Conservation (phyloP, 2,329 filamentous ascomycete species). For the Aspergillus sp. region DNA sequence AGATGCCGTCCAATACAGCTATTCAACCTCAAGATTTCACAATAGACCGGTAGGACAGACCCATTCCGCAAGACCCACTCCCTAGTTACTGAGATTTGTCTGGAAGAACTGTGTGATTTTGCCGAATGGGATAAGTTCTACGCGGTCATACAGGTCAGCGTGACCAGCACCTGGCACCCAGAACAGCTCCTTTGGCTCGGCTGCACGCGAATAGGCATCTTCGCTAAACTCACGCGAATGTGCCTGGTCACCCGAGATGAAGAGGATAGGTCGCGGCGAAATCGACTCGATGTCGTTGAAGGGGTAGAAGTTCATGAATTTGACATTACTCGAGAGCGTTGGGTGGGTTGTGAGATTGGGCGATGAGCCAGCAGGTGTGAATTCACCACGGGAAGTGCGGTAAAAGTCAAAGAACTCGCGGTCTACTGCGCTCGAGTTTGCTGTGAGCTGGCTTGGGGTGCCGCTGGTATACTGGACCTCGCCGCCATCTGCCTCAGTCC, state of each 20-base stretch:
- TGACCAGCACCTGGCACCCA: conserved; percentile 30
- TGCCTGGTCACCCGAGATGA: conserved; percentile 17
- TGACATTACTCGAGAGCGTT: conserved; percentile 21
- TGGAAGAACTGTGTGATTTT: conserved; percentile 22
- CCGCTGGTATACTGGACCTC: conserved; percentile 10
- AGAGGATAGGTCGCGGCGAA: conserved; percentile 18
- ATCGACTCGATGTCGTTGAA: conserved; percentile 19
- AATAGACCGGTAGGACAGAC: no score
- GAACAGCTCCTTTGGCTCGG: conserved; percentile 32
- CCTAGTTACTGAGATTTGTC: conserved; percentile 3
- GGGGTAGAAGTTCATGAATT: conserved; percentile 25
- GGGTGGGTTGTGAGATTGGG: conserved; percentile 24
- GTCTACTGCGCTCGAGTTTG: conserved; percentile 11
- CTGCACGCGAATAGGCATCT: conserved; percentile 18
- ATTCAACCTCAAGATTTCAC: no score
- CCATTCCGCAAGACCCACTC: no score
- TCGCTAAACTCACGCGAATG: conserved; percentile 20
- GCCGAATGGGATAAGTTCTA: conserved; percentile 30
- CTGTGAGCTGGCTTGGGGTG: conserved; percentile 16
- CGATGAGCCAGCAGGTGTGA: conserved; percentile 14
- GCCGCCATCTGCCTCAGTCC: conserved; percentile 12
- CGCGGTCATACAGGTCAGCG: conserved; percentile 34
- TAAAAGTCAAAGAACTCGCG: conserved; percentile 30
- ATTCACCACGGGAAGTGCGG: conserved; percentile 24
- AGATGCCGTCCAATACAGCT: no score